Percentiles rank a stretch among this genome's conserved stretches.
phyloP scores from a whole-genome alignment of 192 early-diverging fungal genomes.

The Podila clonocystis region DNA sequence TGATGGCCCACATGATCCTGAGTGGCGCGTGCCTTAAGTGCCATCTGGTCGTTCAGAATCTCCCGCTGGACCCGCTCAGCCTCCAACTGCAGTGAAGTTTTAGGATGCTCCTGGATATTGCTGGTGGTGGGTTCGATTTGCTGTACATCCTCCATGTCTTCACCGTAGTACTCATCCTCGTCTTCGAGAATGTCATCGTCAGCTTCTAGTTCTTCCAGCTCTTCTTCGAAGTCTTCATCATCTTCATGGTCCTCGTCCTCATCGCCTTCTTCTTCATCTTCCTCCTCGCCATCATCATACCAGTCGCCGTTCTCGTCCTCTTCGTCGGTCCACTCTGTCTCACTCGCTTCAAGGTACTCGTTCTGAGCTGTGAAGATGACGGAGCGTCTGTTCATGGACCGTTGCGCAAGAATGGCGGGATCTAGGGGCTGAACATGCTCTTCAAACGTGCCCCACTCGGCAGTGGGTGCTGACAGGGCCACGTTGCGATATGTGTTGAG shows the following conservation, averaged over 20 bases:
- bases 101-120: neutral
- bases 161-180: neutral
- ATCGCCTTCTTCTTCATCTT: conserved; percentile 60
- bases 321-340: conserved; percentile 61
- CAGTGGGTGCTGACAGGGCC: conserved; percentile 21
- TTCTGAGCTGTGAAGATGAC: conserved; percentile 44
- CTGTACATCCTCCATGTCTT: neutral
- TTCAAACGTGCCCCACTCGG: conserved; percentile 50
- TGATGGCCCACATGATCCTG: neutral
- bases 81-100: conserved; percentile 23
- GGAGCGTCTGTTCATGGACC: conserved; percentile 28
- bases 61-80: conserved; percentile 43
- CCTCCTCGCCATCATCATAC: conserved; percentile 56
- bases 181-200: conserved; percentile 19
- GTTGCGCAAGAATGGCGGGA: conserved; percentile 32
- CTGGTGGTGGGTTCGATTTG: neutral
- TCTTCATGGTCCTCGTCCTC: conserved; percentile 48
- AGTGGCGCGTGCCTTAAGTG: neutral
- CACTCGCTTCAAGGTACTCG: conserved; percentile 49
- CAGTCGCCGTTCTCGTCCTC: conserved; percentile 56
- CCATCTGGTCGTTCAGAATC: conserved; percentile 39
- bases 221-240: conserved; percentile 15
- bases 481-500: conserved; percentile 82
- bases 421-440: conserved; percentile 38
- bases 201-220: conserved; percentile 30